Percentiles rank a stretch among this genome's conserved stretches.
These are phyloP conservation scores for Nakazawaea ishiwadae DNA, from an alignment of 805 yeast species.

Conservation along the genomic window DNA sequence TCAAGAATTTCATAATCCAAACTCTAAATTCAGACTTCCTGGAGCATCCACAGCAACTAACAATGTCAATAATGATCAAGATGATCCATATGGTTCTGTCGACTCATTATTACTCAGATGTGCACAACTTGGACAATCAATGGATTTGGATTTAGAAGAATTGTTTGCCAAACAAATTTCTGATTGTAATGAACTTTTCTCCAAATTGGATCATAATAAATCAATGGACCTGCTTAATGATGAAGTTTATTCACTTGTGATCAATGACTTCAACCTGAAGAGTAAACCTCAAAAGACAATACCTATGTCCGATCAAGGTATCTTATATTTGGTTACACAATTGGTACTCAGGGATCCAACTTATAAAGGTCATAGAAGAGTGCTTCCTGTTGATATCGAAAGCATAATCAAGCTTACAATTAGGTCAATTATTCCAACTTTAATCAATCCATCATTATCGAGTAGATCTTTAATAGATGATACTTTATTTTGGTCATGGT, in stretches of 20 bases:
- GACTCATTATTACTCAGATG: conserved; percentile 31
- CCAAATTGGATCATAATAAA: conserved; percentile 19
- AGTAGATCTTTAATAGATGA: conserved; percentile 20
- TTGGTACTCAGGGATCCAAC: conserved; percentile 17
- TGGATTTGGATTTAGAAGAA: conserved; percentile 56
- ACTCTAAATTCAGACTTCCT: conserved; percentile 17
- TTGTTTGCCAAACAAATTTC: conserved; percentile 31
- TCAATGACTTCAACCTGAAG: conserved; percentile 37
- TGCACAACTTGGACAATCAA: conserved; percentile 51
- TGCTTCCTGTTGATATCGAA: conserved; percentile 16
- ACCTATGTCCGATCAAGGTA: conserved; percentile 27
- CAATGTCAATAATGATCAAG: conserved; percentile 1
- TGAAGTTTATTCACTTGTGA: conserved; percentile 34
- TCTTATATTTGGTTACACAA: conserved; percentile 24
- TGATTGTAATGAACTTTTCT: conserved; percentile 39
- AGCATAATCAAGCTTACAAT: conserved; percentile 37
- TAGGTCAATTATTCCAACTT: conserved; percentile 35
- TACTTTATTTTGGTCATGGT: conserved; percentile 32
- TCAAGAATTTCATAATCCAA: conserved; percentile 4
- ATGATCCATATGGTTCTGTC: too few relatives aligned
- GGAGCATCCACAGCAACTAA: conserved; percentile 7
- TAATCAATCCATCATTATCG: conserved; percentile 18
- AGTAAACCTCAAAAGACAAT: conserved; percentile 17
- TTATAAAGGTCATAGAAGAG: conserved; percentile 12
- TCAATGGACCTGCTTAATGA: conserved; percentile 26